Evolutionary conservation across 805 yeast species (phyloP).

Genomic region (Yarrowia hollandica): DNA sequence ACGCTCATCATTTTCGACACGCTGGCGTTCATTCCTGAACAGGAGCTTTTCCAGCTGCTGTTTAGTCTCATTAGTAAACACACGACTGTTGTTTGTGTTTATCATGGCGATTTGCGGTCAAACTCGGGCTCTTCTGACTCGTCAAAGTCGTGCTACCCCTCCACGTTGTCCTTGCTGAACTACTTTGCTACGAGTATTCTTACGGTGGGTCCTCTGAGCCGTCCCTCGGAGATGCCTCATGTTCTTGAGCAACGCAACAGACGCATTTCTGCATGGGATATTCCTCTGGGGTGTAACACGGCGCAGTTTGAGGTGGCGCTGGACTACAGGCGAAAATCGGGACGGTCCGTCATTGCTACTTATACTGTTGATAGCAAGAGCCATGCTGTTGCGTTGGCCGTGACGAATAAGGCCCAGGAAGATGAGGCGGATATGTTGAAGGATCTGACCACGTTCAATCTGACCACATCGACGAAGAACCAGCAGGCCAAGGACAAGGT

Average conservation of each 20-base stretch:
- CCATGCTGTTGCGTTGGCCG: constrained; percentile 42
- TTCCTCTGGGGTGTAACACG: constrained; percentile 57
- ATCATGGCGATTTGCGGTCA: constrained; percentile 42
- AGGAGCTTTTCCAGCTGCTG: constrained; percentile 52
- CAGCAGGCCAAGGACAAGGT: constrained; percentile 78
- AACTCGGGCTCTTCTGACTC: background rate
- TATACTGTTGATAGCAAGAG: constrained; percentile 53
- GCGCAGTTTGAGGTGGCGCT: constrained; percentile 51
- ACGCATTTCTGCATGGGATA: constrained; percentile 44
- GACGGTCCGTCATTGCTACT: constrained; percentile 63
- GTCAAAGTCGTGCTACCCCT: constrained; percentile 51
- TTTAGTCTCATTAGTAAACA: constrained; percentile 52
- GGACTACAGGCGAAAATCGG: constrained; percentile 78
- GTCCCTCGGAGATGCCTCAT: constrained; percentile 31
- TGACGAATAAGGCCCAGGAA: constrained; percentile 37
- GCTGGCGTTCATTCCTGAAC: constrained; percentile 56
- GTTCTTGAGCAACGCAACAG: constrained; percentile 49
- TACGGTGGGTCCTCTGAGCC: constrained; percentile 52
- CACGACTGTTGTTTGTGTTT: constrained; percentile 49
- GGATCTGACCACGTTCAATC: constrained; percentile 83
- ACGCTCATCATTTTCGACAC: constrained; percentile 64
- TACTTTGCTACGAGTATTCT: constrained; percentile 77
- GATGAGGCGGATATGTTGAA: constrained; percentile 57
- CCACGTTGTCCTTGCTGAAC: constrained; percentile 51
- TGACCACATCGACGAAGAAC: constrained; percentile 73